Evolutionary conservation across 805 yeast genomes (phyloP).

Genomic region (Cyberlindnera bimundalis): DNA sequence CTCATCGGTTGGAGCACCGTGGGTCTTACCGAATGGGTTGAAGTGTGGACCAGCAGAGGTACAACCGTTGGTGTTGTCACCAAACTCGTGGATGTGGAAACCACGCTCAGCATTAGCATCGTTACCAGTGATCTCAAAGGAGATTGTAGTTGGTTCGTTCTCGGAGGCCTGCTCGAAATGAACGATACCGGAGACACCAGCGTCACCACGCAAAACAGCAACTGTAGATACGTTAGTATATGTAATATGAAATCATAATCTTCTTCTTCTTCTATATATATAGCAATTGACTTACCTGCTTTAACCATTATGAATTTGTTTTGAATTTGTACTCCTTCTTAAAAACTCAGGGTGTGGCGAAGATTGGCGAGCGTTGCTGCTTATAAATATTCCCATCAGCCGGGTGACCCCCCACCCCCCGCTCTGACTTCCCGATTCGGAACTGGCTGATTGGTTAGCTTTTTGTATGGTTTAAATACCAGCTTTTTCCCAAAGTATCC

Average conservation of each 20-base stretch:
- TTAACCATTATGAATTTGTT: slow-evolving; percentile 26
- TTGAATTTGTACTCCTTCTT: neutral
- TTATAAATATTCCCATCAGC: slow-evolving; percentile 6
- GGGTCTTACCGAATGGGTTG: slow-evolving; percentile 85
- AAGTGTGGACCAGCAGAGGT: slow-evolving; percentile 98
- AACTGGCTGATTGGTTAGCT: too few species aligned
- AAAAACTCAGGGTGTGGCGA: neutral
- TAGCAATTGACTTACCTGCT: slow-evolving; percentile 25
- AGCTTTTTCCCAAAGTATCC: too few species aligned
- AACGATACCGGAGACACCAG: slow-evolving; percentile 84
- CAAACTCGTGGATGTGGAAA: slow-evolving; percentile 97
- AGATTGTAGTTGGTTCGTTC: slow-evolving; percentile 75
- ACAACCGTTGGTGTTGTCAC: slow-evolving; percentile 99
- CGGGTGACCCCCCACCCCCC: slow-evolving; percentile 1
- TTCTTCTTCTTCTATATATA: too few species aligned
- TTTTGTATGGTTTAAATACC: too few species aligned
- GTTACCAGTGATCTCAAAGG: slow-evolving; percentile 90
- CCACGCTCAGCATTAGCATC: slow-evolving; percentile 87
- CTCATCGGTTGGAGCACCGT: slow-evolving; percentile 88
- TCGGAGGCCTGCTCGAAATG: slow-evolving; percentile 81
- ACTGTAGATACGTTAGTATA: slow-evolving; percentile 41
- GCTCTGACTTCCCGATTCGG: too few species aligned
- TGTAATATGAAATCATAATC: too few species aligned
- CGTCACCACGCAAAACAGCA: slow-evolving; percentile 95
- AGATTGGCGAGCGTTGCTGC: slow-evolving; percentile 6